Evolutionary conservation across 257 asterid species (phyloP), one percentile per base, ranked within the genome.

Genomic region (Ballota nigra): DNA sequence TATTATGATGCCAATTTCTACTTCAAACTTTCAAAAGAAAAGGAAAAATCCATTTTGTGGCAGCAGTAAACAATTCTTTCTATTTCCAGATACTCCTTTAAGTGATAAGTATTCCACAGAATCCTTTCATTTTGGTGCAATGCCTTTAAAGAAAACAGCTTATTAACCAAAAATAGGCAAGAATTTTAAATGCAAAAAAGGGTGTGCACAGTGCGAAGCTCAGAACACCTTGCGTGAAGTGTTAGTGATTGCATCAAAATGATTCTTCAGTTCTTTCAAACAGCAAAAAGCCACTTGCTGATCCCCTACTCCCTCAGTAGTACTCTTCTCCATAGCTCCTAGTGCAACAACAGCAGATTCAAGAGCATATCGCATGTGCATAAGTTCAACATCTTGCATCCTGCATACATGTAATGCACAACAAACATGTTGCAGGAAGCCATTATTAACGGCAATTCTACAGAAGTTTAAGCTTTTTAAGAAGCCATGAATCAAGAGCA

Each of bases 341-440:
- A 94, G 80, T 0, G 96, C 96, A 75, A 89, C 86, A 81, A 94
- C 82, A 74, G 97, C 89, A 81, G 93, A 85, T 78, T 89, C 97
- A 82, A 94, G 86, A 82, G 97, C 96, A 85, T 91, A 94, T 70
- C 99, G 90, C 97, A 94, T 89, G 89, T 89, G 97, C 85, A 94
- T 83, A 80, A 94, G 96, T 78, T 91, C 99, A 65, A 91, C 79
- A 86, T 94, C 99, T 85, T 94, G 96, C 96, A 91, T 84, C 96
- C 99, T 94, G 81, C 71, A 75, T 79, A 64, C 43, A 81, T 45
- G 62, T 34, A 63, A 75, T 34, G 74, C 64, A 70, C 57, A 63
- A 69, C 53, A 65, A 63, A 71, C 62, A 65, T 59, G 63, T 55
- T 10, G 6, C 33, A 56, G 68, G 59, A 22, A 64, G 52, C 8